Evolutionary conservation across 441 rosid genomes (phyloP).

Genomic region (Jatropha podagrica): DNA sequence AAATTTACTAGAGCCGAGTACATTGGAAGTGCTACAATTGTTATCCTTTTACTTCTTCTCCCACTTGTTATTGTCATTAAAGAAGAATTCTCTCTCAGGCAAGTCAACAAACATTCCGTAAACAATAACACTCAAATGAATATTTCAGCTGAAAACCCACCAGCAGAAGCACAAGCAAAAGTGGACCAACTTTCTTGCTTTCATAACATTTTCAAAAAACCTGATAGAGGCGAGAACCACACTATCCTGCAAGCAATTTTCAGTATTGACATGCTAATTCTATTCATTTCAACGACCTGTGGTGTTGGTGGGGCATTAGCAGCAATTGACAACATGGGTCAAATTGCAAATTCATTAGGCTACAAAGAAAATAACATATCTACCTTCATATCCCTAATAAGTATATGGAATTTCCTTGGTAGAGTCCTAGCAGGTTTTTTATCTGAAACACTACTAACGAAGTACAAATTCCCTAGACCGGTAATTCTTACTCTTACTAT

Average conservation of each 20-base stretch:
- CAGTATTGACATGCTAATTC: constrained; percentile 51
- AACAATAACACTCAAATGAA: constrained; percentile 20
- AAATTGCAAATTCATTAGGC: constrained; percentile 43
- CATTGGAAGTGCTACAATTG: constrained; percentile 41
- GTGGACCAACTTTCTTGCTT: constrained; percentile 26
- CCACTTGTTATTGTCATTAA: constrained; percentile 45
- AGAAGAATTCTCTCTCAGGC: constrained; percentile 52
- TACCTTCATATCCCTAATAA: constrained; percentile 43
- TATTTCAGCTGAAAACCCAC: constrained; percentile 29
- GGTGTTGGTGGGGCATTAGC: constrained; percentile 51
- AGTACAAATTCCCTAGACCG: constrained; percentile 57
- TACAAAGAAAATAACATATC: constrained; percentile 35
- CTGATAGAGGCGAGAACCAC: constrained; percentile 48
- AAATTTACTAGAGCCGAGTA: constrained; percentile 29
- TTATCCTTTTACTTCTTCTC: constrained; percentile 41
- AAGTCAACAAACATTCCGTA: constrained; percentile 22
- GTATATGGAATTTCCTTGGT: constrained; percentile 55
- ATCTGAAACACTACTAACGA: constrained; percentile 41
- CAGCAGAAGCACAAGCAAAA: neutral
- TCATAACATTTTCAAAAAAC: constrained; percentile 37
- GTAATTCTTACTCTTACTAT: constrained; percentile 45
- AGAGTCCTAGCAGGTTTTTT: constrained; percentile 40
- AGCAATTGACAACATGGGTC: constrained; percentile 51
- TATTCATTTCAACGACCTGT: constrained; percentile 43
- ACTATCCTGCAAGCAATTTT: constrained; percentile 52